These are phyloP conservation scores for Scheffersomyces illinoinensis DNA, from an alignment of 1,139 yeast species.

Conservation along the genomic window DNA sequence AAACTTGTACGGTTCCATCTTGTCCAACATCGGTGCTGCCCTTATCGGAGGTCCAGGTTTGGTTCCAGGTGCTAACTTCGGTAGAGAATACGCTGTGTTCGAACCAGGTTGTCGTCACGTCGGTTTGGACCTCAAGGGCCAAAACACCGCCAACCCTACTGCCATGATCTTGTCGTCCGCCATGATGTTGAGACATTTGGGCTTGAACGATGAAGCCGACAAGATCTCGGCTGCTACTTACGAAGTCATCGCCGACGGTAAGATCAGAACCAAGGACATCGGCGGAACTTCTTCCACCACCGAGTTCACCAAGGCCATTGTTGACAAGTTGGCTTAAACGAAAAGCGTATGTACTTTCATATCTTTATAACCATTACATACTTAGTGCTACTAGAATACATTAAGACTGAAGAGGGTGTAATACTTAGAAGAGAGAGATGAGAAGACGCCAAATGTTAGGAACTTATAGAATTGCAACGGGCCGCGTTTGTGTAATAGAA, in stretches of 20 bases:
- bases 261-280: slow-evolving; percentile 76
- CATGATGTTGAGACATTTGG: slow-evolving; percentile 93
- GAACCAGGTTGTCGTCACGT: slow-evolving; percentile 99
- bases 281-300: slow-evolving; percentile 90
- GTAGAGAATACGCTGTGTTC: slow-evolving; percentile 96
- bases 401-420: not conserved
- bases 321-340: slow-evolving; percentile 55
- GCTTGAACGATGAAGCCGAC: slow-evolving; percentile 81
- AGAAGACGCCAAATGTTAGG: not conserved
- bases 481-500: not conserved
- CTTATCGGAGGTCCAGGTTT: slow-evolving; percentile 98
- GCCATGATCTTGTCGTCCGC: slow-evolving; percentile 92
- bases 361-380: not conserved
- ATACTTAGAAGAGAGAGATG: not conserved
- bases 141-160: slow-evolving; percentile 96
- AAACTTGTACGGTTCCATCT: slow-evolving; percentile 94
- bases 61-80: slow-evolving; percentile 98
- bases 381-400: not conserved
- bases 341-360: not conserved
- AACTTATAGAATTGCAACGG: not conserved
- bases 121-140: slow-evolving; percentile 93
- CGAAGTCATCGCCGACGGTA: slow-evolving; percentile 86
- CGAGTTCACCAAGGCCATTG: slow-evolving; percentile 87
- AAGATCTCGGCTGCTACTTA: slow-evolving; percentile 86
- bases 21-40: slow-evolving; percentile 98